phyloP scores from a whole-genome alignment of 148 eudicot genomes.

The Silene conica region DNA sequence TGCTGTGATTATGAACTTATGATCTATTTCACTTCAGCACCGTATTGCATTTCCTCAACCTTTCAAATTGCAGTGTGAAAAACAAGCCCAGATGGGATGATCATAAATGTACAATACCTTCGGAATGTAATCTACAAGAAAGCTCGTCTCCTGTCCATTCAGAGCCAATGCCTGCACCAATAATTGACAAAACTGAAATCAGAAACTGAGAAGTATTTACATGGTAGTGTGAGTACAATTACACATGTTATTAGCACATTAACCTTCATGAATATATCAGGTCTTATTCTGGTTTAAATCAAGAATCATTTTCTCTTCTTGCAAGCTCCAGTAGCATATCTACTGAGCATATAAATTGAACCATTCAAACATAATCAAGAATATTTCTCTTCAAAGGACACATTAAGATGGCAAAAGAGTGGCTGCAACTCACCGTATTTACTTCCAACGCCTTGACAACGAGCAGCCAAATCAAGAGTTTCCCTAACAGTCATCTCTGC shows the following conservation, averaged over 20 bases:
- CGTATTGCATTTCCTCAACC: too few species aligned
- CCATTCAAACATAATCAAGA: too few species aligned
- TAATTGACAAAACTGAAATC: constrained; percentile 8
- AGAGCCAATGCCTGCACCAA: constrained; percentile 70
- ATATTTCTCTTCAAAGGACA: too few species aligned
- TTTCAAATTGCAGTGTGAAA: not conserved
- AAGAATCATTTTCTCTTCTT: constrained; percentile 82
- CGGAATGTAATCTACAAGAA: constrained; percentile 79
- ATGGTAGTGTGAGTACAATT: constrained; percentile 10
- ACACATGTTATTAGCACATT: too few species aligned
- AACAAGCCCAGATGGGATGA: constrained; percentile 4
- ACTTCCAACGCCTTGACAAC: too few species aligned
- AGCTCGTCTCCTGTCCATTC: constrained; percentile 67
- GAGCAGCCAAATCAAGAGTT: too few species aligned
- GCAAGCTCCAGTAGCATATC: constrained; percentile 97
- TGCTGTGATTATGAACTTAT: too few species aligned
- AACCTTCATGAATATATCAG: constrained; percentile 97
- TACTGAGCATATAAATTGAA: constrained; percentile 23
- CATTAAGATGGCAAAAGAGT: too few species aligned
- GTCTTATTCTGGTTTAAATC: constrained; percentile 83
- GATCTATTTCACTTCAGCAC: too few species aligned
- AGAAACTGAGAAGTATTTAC: too few species aligned
- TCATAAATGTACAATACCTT: constrained; percentile 55
- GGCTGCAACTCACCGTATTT: too few species aligned
- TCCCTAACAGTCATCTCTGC: too few species aligned